These are phyloP conservation scores for Fusarium lyarnte DNA, from an alignment of 2,329 filamentous ascomycete genomes.

Conservation along the genomic window DNA sequence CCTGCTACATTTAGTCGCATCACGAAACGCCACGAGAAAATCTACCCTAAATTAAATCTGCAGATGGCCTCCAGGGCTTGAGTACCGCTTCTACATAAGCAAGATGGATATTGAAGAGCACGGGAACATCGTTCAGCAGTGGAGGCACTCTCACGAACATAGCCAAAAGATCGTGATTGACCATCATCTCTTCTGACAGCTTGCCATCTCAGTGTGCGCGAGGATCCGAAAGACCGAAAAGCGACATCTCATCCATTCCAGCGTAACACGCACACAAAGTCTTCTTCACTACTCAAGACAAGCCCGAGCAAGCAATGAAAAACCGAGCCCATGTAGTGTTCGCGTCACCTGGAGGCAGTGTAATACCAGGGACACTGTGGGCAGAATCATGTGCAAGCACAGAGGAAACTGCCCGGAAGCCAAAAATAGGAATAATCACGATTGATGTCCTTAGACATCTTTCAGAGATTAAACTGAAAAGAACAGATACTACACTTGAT, in stretches of 20 bases:
- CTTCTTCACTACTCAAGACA: conserved; percentile 49
- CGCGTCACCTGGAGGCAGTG: conserved; percentile 54
- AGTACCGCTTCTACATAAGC: neutral
- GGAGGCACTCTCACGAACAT: neutral
- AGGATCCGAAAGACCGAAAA: neutral
- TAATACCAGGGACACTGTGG: conserved; percentile 54
- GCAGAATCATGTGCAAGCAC: conserved; percentile 50
- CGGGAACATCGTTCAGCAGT: neutral
- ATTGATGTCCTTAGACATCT: conserved; percentile 76
- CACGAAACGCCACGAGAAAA: neutral
- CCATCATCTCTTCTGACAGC: no score
- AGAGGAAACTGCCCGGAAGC: conserved; percentile 46
- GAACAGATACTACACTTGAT: conserved; percentile 98
- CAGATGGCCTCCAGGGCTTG: neutral
- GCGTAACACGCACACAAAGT: neutral
- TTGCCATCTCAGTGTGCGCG: no score
- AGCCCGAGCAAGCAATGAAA: conserved; percentile 51
- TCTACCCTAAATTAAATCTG: neutral
- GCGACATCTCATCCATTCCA: neutral
- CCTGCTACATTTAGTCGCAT: neutral
- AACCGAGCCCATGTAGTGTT: conserved; percentile 42
- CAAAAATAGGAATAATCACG: conserved; percentile 81
- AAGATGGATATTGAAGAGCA: neutral
- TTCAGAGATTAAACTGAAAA: conserved; percentile 98
- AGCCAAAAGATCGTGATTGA: no score